Base-by-base conservation (phyloP, 306 rosid species). In the Sicyos edulis region DNA sequence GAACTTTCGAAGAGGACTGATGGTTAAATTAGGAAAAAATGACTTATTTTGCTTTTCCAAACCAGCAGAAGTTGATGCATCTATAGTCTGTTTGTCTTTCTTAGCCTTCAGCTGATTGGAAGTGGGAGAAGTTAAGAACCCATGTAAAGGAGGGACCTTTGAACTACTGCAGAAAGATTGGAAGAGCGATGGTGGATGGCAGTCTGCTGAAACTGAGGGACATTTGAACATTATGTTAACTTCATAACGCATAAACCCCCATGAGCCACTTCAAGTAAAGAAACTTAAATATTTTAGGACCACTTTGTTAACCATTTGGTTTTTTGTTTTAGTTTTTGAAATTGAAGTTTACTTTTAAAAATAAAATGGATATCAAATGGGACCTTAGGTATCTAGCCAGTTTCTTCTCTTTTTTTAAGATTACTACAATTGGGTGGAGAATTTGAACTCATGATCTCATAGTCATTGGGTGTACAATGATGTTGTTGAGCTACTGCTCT, bases 1-100 rank as follows among this genome's bases (percentile, higher is more conserved):
- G 76, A 92, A 92, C 81, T 75, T 87, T 49, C 93, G 88, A 69
- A 93, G 88, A 70, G 98, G 96, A 79, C 98, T 90, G 49, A 79
- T 56, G 6, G 86, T 85, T 68, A 85, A 80, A 76, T 82, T 80
- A 1, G 91, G 83, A 80, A 90, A 88, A 74, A 82, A 21, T 10
- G 74, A 75, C 29, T 74, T 86, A 12, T 56, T 76, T 74, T 45
- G 40, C 58, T 77, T 76, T 75, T 86, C 87, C 75, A 75, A 64
- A 70, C 57, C 63, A 22, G 65, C 52, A 19, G 89, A 85, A 83
- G 76, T 59, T 9, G 86, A 64, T 45, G 70, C 51, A 69, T 80
- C 86, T 14, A 74, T 81, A 72, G 37, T 58, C 34, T 83, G 80
- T 78, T 88, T 83, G 66, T 76, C 78, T 78, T 79, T 81, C 71